phyloP scores from a whole-genome alignment of 2,329 filamentous ascomycete genomes.

The Colletotrichum magnum region DNA sequence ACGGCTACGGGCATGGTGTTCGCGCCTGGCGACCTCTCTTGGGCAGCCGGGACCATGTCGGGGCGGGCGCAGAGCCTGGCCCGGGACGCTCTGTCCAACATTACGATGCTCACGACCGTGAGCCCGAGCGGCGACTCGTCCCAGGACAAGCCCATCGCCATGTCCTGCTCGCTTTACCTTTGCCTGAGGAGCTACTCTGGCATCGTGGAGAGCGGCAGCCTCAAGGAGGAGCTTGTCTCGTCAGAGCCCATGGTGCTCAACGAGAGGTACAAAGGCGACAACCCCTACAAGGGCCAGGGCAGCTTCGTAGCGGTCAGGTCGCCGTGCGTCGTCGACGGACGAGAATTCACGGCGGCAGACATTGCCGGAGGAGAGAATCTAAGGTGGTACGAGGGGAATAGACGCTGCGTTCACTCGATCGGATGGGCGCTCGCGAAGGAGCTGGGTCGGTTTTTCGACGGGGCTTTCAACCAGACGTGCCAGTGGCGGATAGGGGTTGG shows the following conservation, averaged over 20 bases:
- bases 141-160: neutral
- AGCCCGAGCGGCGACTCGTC: neutral
- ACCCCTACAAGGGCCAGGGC: neutral
- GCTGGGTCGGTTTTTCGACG: neutral
- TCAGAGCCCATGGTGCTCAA: neutral
- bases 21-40: neutral
- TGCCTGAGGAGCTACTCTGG: neutral
- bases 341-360: neutral
- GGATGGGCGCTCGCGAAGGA: neutral
- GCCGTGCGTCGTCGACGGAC: neutral
- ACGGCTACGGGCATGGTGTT: neutral
- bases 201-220: neutral
- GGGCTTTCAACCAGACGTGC: neutral
- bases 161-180: neutral
- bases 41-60: neutral
- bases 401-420: neutral
- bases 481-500: neutral
- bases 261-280: neutral
- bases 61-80: neutral
- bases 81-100: rapidly evolving
- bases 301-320: neutral
- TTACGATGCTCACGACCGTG: neutral
- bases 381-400: neutral
- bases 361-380: neutral
- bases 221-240: neutral